Evolutionary conservation across 306 rosid species (phyloP).

Genomic region (Aeschynomene evenia): DNA sequence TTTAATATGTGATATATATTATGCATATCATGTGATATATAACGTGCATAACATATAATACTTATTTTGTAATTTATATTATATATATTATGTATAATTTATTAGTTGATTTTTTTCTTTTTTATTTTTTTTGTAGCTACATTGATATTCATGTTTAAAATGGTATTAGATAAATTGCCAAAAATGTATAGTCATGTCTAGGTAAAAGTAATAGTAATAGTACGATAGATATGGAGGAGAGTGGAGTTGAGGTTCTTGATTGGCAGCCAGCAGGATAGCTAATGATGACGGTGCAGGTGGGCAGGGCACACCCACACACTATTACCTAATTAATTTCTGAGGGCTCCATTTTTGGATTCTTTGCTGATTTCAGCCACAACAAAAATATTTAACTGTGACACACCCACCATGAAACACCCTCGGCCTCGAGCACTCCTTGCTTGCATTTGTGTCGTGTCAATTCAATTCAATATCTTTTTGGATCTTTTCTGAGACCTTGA

Average conservation of each 20-base stretch:
- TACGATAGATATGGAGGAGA: neutral
- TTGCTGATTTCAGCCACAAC: conserved; percentile 37
- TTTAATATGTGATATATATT: too few relatives aligned
- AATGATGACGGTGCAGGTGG: conserved; percentile 35
- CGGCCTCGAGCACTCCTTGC: conserved; percentile 30
- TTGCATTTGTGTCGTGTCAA: too few relatives aligned
- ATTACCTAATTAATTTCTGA: conserved; percentile 26
- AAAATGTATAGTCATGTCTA: too few relatives aligned
- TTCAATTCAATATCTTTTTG: neutral
- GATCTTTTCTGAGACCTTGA: neutral
- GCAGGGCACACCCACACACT: conserved; percentile 16
- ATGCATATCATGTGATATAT: too few relatives aligned
- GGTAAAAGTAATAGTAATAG: too few relatives aligned
- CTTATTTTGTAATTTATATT: too few relatives aligned
- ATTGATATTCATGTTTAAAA: too few relatives aligned
- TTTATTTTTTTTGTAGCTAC: too few relatives aligned
- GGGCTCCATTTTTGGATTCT: conserved; percentile 32
- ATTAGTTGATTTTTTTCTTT: too few relatives aligned
- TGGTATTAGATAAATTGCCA: too few relatives aligned
- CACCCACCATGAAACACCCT: neutral
- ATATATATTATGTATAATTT: too few relatives aligned
- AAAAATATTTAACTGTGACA: conserved; percentile 10
- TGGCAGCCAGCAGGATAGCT: conserved; percentile 28
- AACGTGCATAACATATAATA: too few relatives aligned
- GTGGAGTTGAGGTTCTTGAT: conserved; percentile 31